Base-by-base conservation (phyloP, 2,329 filamentous ascomycete genomes). In the Sclerotinia nivalis region DNA sequence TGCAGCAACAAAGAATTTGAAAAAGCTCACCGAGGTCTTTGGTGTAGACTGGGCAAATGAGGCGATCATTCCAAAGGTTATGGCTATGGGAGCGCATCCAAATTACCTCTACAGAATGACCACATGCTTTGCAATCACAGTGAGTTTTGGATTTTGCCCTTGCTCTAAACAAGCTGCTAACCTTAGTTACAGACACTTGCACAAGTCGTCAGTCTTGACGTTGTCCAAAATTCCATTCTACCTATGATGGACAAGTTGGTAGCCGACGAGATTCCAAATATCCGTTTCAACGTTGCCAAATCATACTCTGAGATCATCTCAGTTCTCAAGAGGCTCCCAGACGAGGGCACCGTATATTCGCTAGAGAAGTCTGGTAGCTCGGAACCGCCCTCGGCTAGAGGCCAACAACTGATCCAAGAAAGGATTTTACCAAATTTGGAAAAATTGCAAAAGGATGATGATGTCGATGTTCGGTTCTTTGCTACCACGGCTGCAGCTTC, bases 21-120 rank as follows among this genome's bases (percentile, higher is more conserved):
- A 97, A 87, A 98, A 98, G 86, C 87, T 99, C 72, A 98, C 96
- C 10, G 96, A 99, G 81, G 96, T 99, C 0, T 99, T 99, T 79
- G 96, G 96, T 61, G 94, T 98, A 22, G 93, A 97, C 73, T 99
- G 96, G 96, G 95, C 96, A 56, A 96, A 91, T 80, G 92, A 94
- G 80, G 93, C 94, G 60, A 99, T 99, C 78, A 97, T 99, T 76
- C 96, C 96, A 71, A 98, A 98, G 85, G 96, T 99, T 74, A 96
- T 97, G 87, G 92, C 92, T 50, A 98, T 99, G 96, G 96, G 96
- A 71, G 92, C 93, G 79, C 96, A 99, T 80, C 93, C 95, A 72
- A 99, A 99, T 84, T 99, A 99, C 81, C 90, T 99, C 67, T 99
- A 99, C 87, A 89, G 96, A 80, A 99, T 99, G 96, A 99, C 96